Base-by-base conservation (phyloP, 768 basidiomycete genomes). In the Pleurotus ostreatus region DNA sequence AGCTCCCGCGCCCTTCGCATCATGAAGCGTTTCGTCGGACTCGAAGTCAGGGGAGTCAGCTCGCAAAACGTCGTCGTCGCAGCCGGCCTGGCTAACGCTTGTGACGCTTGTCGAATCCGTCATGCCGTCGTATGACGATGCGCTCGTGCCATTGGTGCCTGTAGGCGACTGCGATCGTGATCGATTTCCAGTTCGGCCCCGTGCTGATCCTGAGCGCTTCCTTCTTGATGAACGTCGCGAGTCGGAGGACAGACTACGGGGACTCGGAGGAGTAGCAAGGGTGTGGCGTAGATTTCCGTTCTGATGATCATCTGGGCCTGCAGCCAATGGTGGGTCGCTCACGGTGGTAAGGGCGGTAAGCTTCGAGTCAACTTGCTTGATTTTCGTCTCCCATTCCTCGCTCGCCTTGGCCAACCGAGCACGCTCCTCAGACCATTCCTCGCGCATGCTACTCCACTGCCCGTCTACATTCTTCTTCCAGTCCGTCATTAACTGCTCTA, bases 381-480 rank as follows among this genome's bases (percentile, higher is more conserved):
- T 73, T 55, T 83, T 78, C 5, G 57, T 70, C 70, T 95, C 94
- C 87, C 89, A 95, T 61, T 94, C 91, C 41, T 89, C 85, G 47
- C 86, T 78, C 11, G 91, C 92, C 16, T 78, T 74, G 40, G 78
- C 75, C 9, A 97, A 76, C 16, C 91, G 77, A 58, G 88, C 87
- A 3, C 93, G 78, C 69, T 97, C 94, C 38, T 81, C 75, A 1
- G 78, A 78, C 93, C 93, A 97, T 55, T 89, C 88, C 61, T 91
- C 86, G 62, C 86, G 83, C 30, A 94, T 85, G 25, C 70, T 73
- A 37, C 74, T 80, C 92, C 92, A 94, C 49, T 86, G 82, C 7
- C 85, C 88, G 62, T 94, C 92, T 20, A 94, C 83, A 9, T 73
- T 75, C 63, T 82, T 84, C 67, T 87, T 88, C 90, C 92, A 94